Conservation (phyloP, 257 asterid genomes). For the Solanum bulbocastanum region DNA sequence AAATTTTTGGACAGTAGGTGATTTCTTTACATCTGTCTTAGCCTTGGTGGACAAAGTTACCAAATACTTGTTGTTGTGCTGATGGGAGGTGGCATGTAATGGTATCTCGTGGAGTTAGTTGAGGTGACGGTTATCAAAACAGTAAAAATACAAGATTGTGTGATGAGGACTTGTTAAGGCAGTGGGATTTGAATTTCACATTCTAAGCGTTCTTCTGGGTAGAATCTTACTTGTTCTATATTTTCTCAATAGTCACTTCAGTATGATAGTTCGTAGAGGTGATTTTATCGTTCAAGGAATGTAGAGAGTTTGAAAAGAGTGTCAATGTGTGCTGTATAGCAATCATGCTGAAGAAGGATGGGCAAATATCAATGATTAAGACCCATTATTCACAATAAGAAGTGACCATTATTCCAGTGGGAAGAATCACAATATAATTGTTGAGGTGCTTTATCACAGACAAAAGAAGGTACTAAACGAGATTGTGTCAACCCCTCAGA, state of each 20-base stretch:
- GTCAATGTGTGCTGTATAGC: background rate
- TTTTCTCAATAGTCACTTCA: background rate
- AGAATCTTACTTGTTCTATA: background rate
- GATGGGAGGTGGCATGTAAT: background rate
- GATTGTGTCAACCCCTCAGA: background rate
- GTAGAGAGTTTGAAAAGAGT: background rate
- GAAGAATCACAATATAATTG: background rate
- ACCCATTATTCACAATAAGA: background rate
- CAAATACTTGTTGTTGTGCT: background rate
- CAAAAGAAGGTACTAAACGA: background rate
- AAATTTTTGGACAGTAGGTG: background rate
- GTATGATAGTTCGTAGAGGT: background rate
- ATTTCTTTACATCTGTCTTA: background rate
- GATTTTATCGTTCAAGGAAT: background rate
- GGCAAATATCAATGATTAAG: background rate
- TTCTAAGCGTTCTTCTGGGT: background rate
- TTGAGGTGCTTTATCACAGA: background rate
- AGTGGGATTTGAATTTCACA: background rate
- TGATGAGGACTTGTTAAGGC: background rate
- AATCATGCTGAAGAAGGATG: background rate
- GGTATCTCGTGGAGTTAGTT: background rate
- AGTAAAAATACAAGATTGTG: background rate
- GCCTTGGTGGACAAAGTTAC: background rate
- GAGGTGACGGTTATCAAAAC: background rate
- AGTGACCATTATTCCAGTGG: background rate